phyloP scores from a whole-genome alignment of 768 basidiomycete species.

The Daedaleopsis nitida region DNA sequence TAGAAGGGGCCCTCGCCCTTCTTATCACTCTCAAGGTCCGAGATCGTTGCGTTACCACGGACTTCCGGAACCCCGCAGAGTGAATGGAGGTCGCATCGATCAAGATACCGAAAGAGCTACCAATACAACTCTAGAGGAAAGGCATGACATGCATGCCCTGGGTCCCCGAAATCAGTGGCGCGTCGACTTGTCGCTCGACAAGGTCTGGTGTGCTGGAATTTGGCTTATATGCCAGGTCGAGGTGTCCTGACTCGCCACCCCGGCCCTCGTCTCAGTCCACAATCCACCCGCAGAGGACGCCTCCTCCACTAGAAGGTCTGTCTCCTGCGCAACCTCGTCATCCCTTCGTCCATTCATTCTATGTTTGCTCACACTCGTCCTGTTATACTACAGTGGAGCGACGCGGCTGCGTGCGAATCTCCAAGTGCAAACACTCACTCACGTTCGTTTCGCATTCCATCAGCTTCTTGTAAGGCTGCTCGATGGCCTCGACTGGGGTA shows the following conservation, averaged over 20 bases:
- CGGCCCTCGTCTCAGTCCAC: background rate
- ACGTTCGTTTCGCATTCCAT: slow-evolving; percentile 37
- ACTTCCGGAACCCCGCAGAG: slow-evolving; percentile 7
- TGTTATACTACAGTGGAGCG: background rate
- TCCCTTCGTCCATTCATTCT: background rate
- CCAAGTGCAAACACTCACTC: slow-evolving; percentile 31
- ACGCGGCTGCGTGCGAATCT: slow-evolving; percentile 21
- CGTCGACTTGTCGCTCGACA: no score
- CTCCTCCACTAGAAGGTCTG: background rate
- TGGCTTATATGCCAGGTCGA: background rate
- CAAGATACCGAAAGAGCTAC: slow-evolving; percentile 2
- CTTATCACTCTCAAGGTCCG: slow-evolving; percentile 10
- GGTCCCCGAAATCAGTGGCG: no score
- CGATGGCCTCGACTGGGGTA: slow-evolving; percentile 37
- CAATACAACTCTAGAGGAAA: background rate
- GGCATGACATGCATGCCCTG: background rate
- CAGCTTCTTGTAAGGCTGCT: slow-evolving; percentile 44
- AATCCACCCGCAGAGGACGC: background rate
- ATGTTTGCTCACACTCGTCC: background rate
- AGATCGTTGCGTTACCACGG: slow-evolving; percentile 8
- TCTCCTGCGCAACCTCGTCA: background rate
- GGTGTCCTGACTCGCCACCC: background rate
- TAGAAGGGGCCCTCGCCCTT: background rate
- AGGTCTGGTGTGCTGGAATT: background rate
- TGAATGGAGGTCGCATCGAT: slow-evolving; percentile 8